Conservation (phyloP, 208 protist species). For the Leishmania guyanensis region DNA sequence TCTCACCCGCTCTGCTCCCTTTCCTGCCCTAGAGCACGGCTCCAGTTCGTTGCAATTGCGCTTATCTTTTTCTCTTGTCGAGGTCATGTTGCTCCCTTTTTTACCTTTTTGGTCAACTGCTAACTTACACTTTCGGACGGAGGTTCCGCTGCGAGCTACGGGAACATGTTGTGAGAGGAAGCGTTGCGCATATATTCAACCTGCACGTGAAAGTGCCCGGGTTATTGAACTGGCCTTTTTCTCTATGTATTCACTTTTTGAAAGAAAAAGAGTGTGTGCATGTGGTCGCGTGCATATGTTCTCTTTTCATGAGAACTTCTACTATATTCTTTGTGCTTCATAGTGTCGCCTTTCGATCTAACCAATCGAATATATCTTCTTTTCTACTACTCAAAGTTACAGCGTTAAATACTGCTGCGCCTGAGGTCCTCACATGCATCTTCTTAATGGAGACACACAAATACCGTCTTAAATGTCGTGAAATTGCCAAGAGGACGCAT, state of each 20-base stretch:
- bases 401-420: neutral
- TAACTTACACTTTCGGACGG: neutral
- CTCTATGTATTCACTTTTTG: neutral
- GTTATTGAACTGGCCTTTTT: neutral
- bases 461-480: neutral
- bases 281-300: neutral
- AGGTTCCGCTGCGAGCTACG: neutral
- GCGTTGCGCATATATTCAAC: neutral
- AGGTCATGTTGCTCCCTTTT: neutral
- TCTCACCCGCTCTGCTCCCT: conserved; percentile 12
- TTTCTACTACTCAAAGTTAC: neutral
- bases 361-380: neutral
- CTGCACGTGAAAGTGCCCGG: neutral
- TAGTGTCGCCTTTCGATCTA: neutral
- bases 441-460: neutral
- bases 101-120: neutral
- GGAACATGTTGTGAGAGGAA: neutral
- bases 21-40: neutral
- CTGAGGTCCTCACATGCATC: neutral
- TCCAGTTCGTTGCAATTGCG: neutral
- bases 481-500: neutral
- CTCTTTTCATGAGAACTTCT: neutral
- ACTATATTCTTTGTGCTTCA: neutral
- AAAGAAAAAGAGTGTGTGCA: neutral
- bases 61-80: conserved; percentile 6